Conservation (phyloP, 495 filamentous ascomycete genomes). For the Articulospora tetracladia region DNA sequence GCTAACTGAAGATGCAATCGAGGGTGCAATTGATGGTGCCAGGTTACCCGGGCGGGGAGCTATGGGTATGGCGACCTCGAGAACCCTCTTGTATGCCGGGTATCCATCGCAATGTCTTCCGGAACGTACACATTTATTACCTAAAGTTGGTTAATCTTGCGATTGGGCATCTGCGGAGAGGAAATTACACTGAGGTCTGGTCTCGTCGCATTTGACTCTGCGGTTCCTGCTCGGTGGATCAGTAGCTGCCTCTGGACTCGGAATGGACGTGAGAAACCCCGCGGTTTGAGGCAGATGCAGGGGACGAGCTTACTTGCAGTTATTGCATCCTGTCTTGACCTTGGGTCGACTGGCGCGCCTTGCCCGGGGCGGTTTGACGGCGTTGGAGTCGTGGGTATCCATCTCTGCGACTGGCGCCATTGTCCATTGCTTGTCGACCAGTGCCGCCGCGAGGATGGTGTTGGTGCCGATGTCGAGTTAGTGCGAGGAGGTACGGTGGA, state of each 20-base stretch:
- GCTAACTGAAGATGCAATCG: not conserved
- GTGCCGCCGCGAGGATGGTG: not conserved
- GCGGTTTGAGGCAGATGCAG: not conserved
- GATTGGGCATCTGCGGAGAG: not conserved
- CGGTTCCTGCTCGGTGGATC: conserved; percentile 42
- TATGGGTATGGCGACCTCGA: conserved; percentile 16
- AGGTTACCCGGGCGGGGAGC: conserved; percentile 15
- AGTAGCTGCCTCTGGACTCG: conserved; percentile 10
- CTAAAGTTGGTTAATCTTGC: not conserved
- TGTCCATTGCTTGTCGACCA: conserved; percentile 16
- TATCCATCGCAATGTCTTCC: conserved; percentile 47
- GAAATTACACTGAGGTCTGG: conserved; percentile 46
- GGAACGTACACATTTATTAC: conserved; percentile 46
- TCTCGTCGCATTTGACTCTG: conserved; percentile 65
- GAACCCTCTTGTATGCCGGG: conserved; percentile 36
- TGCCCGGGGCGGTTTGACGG: conserved; percentile 7
- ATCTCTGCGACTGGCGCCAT: not conserved
- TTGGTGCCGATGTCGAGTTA: not conserved
- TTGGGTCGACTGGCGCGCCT: conserved; percentile 25
- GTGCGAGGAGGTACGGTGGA: not conserved
- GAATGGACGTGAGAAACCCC: not conserved
- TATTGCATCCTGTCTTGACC: conserved; percentile 46
- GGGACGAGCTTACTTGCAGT: conserved; percentile 48
- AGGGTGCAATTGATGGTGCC: conserved; percentile 1
- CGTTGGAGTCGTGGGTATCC: not conserved